These are phyloP conservation scores for Sparassis latifolia DNA, from an alignment of 1,284 basidiomycete genomes.

Conservation along the genomic window DNA sequence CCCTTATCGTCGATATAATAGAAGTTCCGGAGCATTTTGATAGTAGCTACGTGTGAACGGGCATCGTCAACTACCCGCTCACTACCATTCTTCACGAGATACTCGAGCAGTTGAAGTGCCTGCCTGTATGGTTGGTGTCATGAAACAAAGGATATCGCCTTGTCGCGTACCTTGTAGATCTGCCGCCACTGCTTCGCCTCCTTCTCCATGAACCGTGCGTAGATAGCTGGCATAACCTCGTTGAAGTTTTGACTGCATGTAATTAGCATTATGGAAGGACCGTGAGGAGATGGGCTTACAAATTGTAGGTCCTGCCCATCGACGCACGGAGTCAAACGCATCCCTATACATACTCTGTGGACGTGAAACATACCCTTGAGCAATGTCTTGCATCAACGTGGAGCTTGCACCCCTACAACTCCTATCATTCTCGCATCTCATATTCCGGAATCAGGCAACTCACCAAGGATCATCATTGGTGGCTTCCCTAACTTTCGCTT, in stretches of 20 bases:
- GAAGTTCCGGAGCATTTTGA: conserved; percentile 97
- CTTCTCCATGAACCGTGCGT: conserved; percentile 93
- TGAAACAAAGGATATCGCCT: too few species aligned
- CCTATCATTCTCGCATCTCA: conserved; percentile 1
- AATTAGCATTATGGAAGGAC: not conserved
- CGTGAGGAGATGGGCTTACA: conserved; percentile 46
- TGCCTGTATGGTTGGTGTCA: conserved; percentile 21
- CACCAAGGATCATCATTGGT: conserved; percentile 99
- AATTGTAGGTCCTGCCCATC: conserved; percentile 76
- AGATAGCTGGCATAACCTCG: conserved; percentile 99
- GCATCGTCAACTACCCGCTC: conserved; percentile 98
- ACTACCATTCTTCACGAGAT: conserved; percentile 96
- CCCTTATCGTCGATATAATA: conserved; percentile 99
- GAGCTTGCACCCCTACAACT: conserved; percentile 88
- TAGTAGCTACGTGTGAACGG: conserved; percentile 87
- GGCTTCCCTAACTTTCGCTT: conserved; percentile 94
- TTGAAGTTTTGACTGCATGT: conserved; percentile 87
- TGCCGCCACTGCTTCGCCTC: conserved; percentile 98
- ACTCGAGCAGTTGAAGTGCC: conserved; percentile 93
- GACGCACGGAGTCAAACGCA: not conserved
- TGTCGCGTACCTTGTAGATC: conserved; percentile 83
- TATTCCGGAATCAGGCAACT: not conserved
- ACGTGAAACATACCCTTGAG: conserved; percentile 68
- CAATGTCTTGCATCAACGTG: conserved; percentile 98
- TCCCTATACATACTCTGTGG: too few species aligned